Evolutionary conservation across 192 early-diverging fungal species (phyloP), one percentile per base, ranked within the genome.

Genomic region (Umbelopsis sp.): DNA sequence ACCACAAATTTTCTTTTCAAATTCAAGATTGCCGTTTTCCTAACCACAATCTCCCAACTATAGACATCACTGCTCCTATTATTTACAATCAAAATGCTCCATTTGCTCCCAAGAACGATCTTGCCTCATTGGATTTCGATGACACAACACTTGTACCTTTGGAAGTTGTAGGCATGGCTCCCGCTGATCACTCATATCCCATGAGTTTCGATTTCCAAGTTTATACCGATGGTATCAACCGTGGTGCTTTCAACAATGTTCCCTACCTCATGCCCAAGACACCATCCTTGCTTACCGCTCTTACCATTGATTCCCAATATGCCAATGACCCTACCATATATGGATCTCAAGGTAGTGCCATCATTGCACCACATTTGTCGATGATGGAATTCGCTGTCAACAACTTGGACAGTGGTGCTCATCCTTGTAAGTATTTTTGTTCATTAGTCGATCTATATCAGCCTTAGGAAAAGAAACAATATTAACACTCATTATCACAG

Each of bases 191-290:
- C 20, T 73, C 76, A 18, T 80, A 84, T 49, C 71, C 66, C 8
- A 68, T 93, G 71, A 86, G 87, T 18, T 89, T 91, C 25, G 73
- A 71, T 51, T 90, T 94, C 67, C 79, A 83, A 45, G 85, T 91
- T 74, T 83, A 81, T 61, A 83, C 78, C 64, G 91, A 94, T 68
- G 90, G 89, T 50, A 75, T 85, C 75, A 94, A 94, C 86, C 90
- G 91, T 79, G 92, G 88, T 46, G 82, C 88, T 2, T 95, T 94
- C 86, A 93, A 94, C 85, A 85, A 89, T 46, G 84, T 89, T 61
- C 80, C 88, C 16, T 94, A 86, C 67, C 80, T 86, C 49, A 68
- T 68, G 67, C 90, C 91, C 64, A 81, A 77, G 50, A 86, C 91
- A 49, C 94, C 92, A 18, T 58, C 86, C 0, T 68, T 94, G 49